Evolutionary conservation across 2,329 filamentous ascomycete species (phyloP), one percentile per base, ranked within the genome.

Genomic region (Hypoxylon sp.): DNA sequence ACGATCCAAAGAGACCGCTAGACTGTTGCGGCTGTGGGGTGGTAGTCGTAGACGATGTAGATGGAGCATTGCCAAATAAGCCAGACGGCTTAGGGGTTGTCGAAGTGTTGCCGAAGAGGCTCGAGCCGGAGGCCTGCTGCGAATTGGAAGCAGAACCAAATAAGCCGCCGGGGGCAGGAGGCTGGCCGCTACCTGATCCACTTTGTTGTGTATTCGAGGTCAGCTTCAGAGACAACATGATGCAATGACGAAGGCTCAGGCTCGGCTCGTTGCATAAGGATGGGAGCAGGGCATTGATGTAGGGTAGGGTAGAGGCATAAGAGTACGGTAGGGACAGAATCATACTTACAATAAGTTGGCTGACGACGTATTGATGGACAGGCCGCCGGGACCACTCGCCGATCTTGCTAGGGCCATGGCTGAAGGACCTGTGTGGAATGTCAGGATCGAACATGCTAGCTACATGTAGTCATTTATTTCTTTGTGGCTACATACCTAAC

Each of bases 291-390:
- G 59, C 40, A 44, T 7, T 7, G 20, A 44, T 54, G 65, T 62
- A 71, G 57, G 57, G 51, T 50, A 53, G 63, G 55, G 40, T 51
- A 49, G 49, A 48, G 42, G 72, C 61, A 48, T 20, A 55, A 30
- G 44, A n/a, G 33, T 59, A 20, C 20, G 27, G 46, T 14, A 49
- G 17, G 51, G 49, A 17, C 6, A 37, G 11, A 50, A 8, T 31
- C 30, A 30, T 35, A 82, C 85, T 78, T 74, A 87, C 85, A 86
- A 85, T 68, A 84, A 79, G 78, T 89, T 90, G 70, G 88, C 88
- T 64, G 86, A 82, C 71, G 84, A 85, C 17, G 88, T 90, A 80
- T 90, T 91, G 80, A 90, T 90, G 76, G 85, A 89, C 71, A 90
- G 83, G 76, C 86, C 87, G 71, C 83, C 86, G 68, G 87, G 87